Conservation (phyloP, 768 basidiomycete genomes). For the Daedaleopsis sinensis region DNA sequence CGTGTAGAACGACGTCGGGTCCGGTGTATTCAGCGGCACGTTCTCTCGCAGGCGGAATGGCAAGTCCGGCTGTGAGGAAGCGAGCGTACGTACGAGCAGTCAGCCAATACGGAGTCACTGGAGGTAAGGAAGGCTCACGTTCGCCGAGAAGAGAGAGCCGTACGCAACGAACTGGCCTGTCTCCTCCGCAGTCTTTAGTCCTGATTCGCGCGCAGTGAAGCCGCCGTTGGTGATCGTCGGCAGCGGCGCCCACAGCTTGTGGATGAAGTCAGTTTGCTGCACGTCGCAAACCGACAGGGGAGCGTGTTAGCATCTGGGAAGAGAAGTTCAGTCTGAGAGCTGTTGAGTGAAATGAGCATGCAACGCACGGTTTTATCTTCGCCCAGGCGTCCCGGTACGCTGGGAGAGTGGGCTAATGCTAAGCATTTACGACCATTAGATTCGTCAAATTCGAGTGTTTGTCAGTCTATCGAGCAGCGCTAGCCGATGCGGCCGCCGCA, state of each 20-base stretch:
- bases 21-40: conserved; percentile 35
- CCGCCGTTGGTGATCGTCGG: conserved; percentile 19
- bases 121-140: conserved; percentile 34
- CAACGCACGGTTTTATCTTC: too few relatives aligned
- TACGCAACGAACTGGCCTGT: conserved; percentile 22
- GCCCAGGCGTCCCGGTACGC: too few relatives aligned
- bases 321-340: too few relatives aligned
- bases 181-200: conserved; percentile 19
- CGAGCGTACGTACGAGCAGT: too few relatives aligned
- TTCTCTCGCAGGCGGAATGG: conserved; percentile 37
- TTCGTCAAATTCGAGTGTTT: too few relatives aligned
- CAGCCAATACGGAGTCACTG: background rate
- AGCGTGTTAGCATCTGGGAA: background rate
- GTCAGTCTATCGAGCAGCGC: too few relatives aligned
- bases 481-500: too few relatives aligned
- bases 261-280: conserved; percentile 17
- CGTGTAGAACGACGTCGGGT: conserved; percentile 43
- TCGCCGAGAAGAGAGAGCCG: conserved; percentile 26
- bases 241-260: conserved; percentile 7
- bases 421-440: too few relatives aligned
- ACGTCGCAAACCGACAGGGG: too few relatives aligned
- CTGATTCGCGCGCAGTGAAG: conserved; percentile 20
- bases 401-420: too few relatives aligned
- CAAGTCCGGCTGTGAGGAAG: conserved; percentile 42
- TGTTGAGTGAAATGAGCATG: too few relatives aligned